These are phyloP conservation scores for Corinectria fuckeliana DNA, from an alignment of 2,329 filamentous ascomycete genomes.

Conservation along the genomic window DNA sequence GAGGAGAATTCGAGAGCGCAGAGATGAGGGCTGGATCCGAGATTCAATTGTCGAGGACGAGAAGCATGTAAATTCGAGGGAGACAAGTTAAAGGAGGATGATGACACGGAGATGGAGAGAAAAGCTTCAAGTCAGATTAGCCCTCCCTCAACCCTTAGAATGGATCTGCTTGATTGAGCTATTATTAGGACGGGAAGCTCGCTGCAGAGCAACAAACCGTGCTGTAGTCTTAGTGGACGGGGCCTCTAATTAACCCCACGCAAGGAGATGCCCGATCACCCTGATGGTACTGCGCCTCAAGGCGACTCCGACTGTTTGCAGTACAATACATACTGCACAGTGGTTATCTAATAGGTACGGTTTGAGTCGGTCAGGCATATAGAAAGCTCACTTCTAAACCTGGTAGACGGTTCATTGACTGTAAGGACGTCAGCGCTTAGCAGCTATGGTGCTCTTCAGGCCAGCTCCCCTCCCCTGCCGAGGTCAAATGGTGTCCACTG, in stretches of 20 bases:
- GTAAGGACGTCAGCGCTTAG: background rate
- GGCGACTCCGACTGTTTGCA: background rate
- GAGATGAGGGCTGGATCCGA: background rate
- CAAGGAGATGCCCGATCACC: constrained; percentile 6
- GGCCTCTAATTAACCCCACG: constrained; percentile 10
- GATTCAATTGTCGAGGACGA: constrained; percentile 3
- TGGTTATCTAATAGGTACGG: background rate
- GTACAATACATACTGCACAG: background rate
- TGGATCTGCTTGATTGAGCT: constrained; percentile 2
- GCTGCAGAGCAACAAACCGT: background rate
- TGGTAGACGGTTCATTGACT: background rate
- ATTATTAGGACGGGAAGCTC: constrained; percentile 14
- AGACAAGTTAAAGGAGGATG: background rate
- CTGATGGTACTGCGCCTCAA: constrained; percentile 16
- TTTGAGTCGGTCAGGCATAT: background rate
- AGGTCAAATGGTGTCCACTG: background rate
- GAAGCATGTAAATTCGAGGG: background rate
- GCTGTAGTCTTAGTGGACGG: background rate
- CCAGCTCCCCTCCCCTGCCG: background rate
- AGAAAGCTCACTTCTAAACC: too few relatives aligned
- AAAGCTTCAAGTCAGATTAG: background rate
- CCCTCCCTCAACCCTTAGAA: background rate
- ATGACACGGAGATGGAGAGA: background rate
- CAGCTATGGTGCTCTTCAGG: background rate
- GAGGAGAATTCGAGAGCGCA: background rate